A percentile compares a stretch with the other conserved stretches of the same genome.
These are phyloP conservation scores for Oryza brachyantha DNA, from an alignment of 176 grass and related monocot genomes.

Conservation along the genomic window DNA sequence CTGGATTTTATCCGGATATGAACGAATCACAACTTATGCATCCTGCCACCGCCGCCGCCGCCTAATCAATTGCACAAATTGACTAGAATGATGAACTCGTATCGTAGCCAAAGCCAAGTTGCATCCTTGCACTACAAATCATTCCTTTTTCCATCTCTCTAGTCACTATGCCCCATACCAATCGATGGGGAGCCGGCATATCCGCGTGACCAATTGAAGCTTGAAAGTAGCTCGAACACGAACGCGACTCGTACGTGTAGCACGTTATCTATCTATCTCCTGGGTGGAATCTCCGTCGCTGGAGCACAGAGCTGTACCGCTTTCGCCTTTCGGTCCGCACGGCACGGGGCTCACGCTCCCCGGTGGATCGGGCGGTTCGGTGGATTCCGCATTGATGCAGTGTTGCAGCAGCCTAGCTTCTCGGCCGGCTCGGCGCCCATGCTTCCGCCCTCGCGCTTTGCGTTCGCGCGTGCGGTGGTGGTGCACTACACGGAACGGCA, in stretches of 20 bases:
- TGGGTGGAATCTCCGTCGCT: slow-evolving; percentile 23
- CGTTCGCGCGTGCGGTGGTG: no score
- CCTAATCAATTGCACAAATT: slow-evolving; percentile 16
- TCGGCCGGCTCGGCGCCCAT: no score
- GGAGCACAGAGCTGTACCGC: slow-evolving; percentile 4
- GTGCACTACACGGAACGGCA: not conserved
- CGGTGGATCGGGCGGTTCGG: not conserved
- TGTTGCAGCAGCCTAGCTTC: not conserved
- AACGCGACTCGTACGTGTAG: not conserved
- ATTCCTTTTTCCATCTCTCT: no score
- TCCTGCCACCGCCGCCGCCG: not conserved
- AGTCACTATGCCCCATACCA: no score
- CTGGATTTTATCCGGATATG: slow-evolving; percentile 37
- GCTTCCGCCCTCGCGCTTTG: no score
- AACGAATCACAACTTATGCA: not conserved
- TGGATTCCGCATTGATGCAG: not conserved
- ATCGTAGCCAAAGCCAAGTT: not conserved
- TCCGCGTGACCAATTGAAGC: not conserved
- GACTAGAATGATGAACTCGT: not conserved
- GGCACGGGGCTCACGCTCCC: slow-evolving; percentile 2
- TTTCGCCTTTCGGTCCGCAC: not conserved
- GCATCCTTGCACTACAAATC: not conserved
- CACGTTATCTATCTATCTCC: not conserved
- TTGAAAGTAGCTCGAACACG: not conserved
- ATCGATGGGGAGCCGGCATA: not conserved